Conservation (phyloP, 495 filamentous ascomycete genomes). For the Neohortaea acidophila region DNA sequence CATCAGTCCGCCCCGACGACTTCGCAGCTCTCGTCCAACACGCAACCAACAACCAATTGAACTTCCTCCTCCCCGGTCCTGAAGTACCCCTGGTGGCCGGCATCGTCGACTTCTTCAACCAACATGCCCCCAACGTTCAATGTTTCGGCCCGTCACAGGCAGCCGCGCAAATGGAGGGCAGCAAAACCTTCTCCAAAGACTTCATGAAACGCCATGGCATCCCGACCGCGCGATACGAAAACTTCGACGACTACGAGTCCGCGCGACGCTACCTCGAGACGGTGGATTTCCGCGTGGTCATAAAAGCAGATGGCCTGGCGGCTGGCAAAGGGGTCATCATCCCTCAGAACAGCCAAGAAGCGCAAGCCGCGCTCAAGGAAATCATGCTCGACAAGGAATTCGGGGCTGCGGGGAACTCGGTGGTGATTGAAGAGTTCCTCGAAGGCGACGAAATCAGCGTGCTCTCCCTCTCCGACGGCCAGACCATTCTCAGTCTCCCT, state of each 20-base stretch:
- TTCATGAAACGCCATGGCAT: constrained; percentile 90
- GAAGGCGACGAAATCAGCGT: constrained; percentile 87
- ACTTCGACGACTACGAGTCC: constrained; percentile 67
- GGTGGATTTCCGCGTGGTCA: constrained; percentile 61
- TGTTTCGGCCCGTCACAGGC: constrained; percentile 77
- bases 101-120: constrained; percentile 62
- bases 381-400: constrained; percentile 88
- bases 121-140: constrained; percentile 42
- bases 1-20: constrained; percentile 50
- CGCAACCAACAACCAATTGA: constrained; percentile 55
- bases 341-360: constrained; percentile 64
- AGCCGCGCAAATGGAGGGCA: constrained; percentile 85
- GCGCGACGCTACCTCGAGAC: constrained; percentile 63
- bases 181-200: constrained; percentile 93
- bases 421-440: constrained; percentile 92
- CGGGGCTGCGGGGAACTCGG: constrained; percentile 72
- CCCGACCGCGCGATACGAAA: constrained; percentile 78
- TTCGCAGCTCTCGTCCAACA: constrained; percentile 63
- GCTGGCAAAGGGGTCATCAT: constrained; percentile 90
- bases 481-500: constrained; percentile 68
- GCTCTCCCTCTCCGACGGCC: constrained; percentile 79
- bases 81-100: constrained; percentile 91
- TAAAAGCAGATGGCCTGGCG: constrained; percentile 78
- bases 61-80: constrained; percentile 79
- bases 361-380: constrained; percentile 60